A percentile compares a stretch with the other conserved stretches of the same genome.
Evolutionary conservation across 2,329 filamentous ascomycete genomes (phyloP).

Genomic region (Exophiala sp.): DNA sequence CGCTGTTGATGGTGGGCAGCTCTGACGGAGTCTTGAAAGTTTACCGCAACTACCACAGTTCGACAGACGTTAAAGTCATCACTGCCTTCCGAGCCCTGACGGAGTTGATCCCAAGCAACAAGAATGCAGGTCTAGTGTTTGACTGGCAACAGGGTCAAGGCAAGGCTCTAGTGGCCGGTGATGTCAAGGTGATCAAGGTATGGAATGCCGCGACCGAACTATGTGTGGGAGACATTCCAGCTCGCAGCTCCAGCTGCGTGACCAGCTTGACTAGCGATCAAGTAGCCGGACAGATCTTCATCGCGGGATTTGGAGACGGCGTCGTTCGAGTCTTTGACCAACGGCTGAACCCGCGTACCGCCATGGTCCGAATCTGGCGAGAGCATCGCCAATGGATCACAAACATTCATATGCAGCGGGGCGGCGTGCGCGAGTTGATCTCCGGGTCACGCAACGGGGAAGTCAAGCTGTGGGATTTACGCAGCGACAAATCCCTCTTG

Average conservation of each 20-base stretch:
- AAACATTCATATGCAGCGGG: slow-evolving; percentile 92
- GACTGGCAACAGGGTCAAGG: slow-evolving; percentile 99
- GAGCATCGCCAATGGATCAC: slow-evolving; percentile 95
- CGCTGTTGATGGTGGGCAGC: slow-evolving; percentile 87
- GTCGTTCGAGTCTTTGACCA: slow-evolving; percentile 92
- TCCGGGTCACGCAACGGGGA: slow-evolving; percentile 88
- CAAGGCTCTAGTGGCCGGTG: slow-evolving; percentile 87
- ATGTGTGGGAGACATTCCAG: slow-evolving; percentile 80
- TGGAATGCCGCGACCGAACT: slow-evolving; percentile 95
- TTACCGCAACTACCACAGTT: slow-evolving; percentile 83
- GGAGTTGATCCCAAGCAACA: slow-evolving; percentile 87
- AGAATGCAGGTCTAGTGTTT: slow-evolving; percentile 92
- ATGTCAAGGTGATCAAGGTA: slow-evolving; percentile 89
- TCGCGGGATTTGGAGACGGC: slow-evolving; percentile 93
- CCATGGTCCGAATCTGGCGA: slow-evolving; percentile 96
- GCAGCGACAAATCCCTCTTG: slow-evolving; percentile 55
- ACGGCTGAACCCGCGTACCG: slow-evolving; percentile 71
- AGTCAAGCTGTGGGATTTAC: slow-evolving; percentile 92
- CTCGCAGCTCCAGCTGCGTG: slow-evolving; percentile 88
- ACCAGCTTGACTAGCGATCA: slow-evolving; percentile 95
- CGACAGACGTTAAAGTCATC: slow-evolving; percentile 71
- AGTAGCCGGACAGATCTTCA: slow-evolving; percentile 93
- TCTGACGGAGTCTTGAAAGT: slow-evolving; percentile 92
- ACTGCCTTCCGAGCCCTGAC: slow-evolving; percentile 87
- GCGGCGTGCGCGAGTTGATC: slow-evolving; percentile 83